Evolutionary conservation across 371 early-diverging fungal genomes (phyloP).

Genomic region (Phascolomyces articulosus): DNA sequence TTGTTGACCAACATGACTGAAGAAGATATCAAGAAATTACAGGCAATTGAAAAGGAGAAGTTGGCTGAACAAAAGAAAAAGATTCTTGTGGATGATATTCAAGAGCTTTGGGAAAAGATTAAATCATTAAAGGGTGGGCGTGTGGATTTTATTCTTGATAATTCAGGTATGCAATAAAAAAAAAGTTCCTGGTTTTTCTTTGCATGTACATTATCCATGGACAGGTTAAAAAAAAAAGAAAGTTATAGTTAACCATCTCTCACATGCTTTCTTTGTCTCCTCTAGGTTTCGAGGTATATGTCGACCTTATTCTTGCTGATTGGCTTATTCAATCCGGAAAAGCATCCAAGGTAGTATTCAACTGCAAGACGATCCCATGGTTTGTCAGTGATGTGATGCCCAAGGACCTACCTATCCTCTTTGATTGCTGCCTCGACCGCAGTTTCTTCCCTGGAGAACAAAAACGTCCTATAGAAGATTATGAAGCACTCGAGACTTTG

Average conservation of each 20-base stretch:
- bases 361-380: constrained; percentile 91
- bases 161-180: constrained; percentile 83
- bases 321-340: constrained; percentile 76
- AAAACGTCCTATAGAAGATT: constrained; percentile 32
- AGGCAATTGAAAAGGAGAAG: constrained; percentile 52
- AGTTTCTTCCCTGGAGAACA: constrained; percentile 47
- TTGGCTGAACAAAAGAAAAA: constrained; percentile 37
- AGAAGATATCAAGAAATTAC: constrained; percentile 71
- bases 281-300: constrained; percentile 87
- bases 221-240: no score
- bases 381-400: constrained; percentile 90
- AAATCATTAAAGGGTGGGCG: constrained; percentile 53
- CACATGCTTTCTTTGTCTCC: background rate
- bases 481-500: constrained; percentile 53
- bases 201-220: no score
- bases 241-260: no score
- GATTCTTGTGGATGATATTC: constrained; percentile 69
- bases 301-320: constrained; percentile 88
- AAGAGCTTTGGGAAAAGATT: constrained; percentile 60
- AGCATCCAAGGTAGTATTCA: constrained; percentile 76
- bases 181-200: constrained; percentile 1
- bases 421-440: constrained; percentile 47
- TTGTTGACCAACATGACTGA: constrained; percentile 74
- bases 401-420: constrained; percentile 74
- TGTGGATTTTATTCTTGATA: constrained; percentile 84